These are phyloP conservation scores for Herpotrichia juniperi DNA, from an alignment of 2,329 filamentous ascomycete species.

Conservation along the genomic window DNA sequence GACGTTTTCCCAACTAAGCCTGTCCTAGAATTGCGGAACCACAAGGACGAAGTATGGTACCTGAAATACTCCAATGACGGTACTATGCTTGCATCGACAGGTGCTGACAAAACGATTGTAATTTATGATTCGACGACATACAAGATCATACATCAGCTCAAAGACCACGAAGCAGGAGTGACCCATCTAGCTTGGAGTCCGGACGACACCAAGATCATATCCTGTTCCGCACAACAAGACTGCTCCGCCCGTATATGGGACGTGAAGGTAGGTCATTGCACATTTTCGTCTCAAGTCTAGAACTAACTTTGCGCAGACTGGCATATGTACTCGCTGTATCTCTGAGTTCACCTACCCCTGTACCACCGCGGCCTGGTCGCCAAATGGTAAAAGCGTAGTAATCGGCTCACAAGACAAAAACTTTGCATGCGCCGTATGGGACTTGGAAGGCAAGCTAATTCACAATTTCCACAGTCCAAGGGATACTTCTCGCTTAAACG, in stretches of 20 bases:
- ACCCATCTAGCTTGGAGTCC: slow-evolving; percentile 90
- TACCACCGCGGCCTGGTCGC: slow-evolving; percentile 87
- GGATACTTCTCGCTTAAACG: slow-evolving; percentile 77
- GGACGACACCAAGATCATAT: slow-evolving; percentile 84
- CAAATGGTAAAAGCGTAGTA: slow-evolving; percentile 77
- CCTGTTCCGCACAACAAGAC: slow-evolving; percentile 72
- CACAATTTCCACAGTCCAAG: slow-evolving; percentile 64
- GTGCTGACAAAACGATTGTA: slow-evolving; percentile 73
- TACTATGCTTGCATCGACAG: slow-evolving; percentile 79
- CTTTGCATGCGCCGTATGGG: slow-evolving; percentile 59
- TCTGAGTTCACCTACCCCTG: slow-evolving; percentile 81
- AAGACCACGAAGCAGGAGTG: slow-evolving; percentile 75
- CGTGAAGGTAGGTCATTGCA: slow-evolving; percentile 34
- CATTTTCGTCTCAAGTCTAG: not conserved
- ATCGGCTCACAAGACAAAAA: slow-evolving; percentile 60
- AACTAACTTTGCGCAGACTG: slow-evolving; percentile 29
- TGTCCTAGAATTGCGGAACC: slow-evolving; percentile 72
- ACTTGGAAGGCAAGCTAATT: slow-evolving; percentile 65
- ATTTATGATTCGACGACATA: slow-evolving; percentile 83
- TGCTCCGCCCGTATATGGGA: slow-evolving; percentile 78
- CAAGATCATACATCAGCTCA: slow-evolving; percentile 65
- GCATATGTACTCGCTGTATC: slow-evolving; percentile 64
- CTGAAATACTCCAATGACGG: slow-evolving; percentile 90
- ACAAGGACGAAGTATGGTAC: slow-evolving; percentile 88
- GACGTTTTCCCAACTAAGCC: slow-evolving; percentile 78